Base-by-base conservation (phyloP, 2,329 filamentous ascomycete species). In the Pyrenochaeta sp. region DNA sequence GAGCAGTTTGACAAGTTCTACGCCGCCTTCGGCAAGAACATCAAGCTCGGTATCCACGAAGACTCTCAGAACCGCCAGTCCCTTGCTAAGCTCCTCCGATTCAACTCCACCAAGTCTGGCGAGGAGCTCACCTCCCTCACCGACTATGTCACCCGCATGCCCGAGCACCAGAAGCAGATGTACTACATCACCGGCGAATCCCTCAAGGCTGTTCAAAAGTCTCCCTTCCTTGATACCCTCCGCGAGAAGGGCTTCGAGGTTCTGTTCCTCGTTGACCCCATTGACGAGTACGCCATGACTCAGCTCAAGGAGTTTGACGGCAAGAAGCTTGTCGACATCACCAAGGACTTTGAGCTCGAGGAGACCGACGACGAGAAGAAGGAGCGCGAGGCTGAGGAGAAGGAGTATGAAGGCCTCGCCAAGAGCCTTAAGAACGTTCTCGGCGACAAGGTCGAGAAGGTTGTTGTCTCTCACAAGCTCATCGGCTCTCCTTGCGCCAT, bases 1-100 rank as follows among this genome's bases (percentile, higher is more conserved):
- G 94, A 99, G 86, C 90, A 96, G 78, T 99, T 99, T 76, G 94
- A 99, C 87, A 99, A 99, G 87, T 99, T 99, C 88, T 99, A 99
- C 87, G 82, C 81, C 72, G 94, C 94, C 69, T 99, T 99, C 85
- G 89, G 87, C 86, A 99, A 99, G 90, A 99, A 99, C 88, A 86
- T 99, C 78, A 99, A 99, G 90, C 92, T 99, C 59, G 94, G 94
- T 80, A 96, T 99, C 79, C 94, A 99, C 86, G 94, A 99, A 84
- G 94, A 99, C 77, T 89, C 90, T 52, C 94, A 97, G 86, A 99
- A 99, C 88, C 90, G 94, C 74, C 77, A 80, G 65, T 77, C 82
- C 61, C 90, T 99, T 54, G 93, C 94, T 78, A 99, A 97, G 89
- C 90, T 99, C 52, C 89, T 99, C 72, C 91, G 94, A 77, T 99